These are phyloP conservation scores for Trichoderma aggressivum DNA, from an alignment of 2,329 filamentous ascomycete genomes.

Conservation along the genomic window DNA sequence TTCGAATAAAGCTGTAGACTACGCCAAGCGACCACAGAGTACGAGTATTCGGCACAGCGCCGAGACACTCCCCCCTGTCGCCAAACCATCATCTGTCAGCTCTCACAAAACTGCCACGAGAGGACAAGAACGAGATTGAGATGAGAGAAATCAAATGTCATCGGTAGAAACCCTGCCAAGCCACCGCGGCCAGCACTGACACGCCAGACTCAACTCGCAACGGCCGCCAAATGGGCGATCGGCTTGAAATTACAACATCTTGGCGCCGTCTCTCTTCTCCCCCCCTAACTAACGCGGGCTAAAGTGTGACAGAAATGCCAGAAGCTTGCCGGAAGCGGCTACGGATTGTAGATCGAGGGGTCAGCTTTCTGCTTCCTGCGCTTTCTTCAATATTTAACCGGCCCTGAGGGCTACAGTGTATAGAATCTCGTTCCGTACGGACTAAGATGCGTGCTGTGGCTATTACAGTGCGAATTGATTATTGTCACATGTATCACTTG, in stretches of 20 bases:
- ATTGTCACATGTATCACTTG: background rate
- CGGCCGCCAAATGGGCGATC: background rate
- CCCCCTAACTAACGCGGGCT: background rate
- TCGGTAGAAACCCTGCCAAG: no score
- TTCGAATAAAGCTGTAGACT: background rate
- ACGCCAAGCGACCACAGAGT: background rate
- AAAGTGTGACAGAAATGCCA: background rate
- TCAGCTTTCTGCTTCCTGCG: background rate
- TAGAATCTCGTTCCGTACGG: background rate
- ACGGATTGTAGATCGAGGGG: background rate
- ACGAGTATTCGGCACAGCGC: background rate
- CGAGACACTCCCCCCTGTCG: background rate
- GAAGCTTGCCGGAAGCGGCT: conserved; percentile 11
- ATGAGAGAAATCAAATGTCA: background rate
- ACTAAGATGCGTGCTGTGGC: background rate
- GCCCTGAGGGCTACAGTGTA: background rate
- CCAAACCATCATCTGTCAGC: background rate
- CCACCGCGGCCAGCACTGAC: background rate
- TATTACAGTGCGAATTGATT: background rate
- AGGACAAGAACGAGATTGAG: background rate
- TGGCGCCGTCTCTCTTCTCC: background rate
- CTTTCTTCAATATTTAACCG: background rate
- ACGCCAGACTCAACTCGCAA: background rate
- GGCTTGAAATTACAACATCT: background rate
- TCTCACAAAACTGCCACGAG: background rate